Base-by-base conservation (phyloP, 2,329 filamentous ascomycete genomes). In the Byssoonygena ceratinophila region DNA sequence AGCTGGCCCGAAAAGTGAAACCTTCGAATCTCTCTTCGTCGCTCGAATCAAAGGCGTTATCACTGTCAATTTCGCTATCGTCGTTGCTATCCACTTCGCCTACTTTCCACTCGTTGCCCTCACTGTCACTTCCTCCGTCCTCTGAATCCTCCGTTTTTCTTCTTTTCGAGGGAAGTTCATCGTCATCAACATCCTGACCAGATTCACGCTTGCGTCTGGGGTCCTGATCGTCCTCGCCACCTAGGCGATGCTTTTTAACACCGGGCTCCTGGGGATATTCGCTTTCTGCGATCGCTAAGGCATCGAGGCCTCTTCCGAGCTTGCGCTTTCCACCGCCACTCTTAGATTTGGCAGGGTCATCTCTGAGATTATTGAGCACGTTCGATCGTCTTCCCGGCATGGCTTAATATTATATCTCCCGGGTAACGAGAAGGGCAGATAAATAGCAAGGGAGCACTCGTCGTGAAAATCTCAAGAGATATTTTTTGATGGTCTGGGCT, bases 11-110 rank as follows among this genome's bases (percentile, higher is more conserved):
- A 62, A 85, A 85, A 3, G 78, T 79, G 61, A 84, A 94, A 9
- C 82, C 86, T 58, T 88, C 81, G 59, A 94, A 94, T 57, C 77
- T 79, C 64, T 94, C 90, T 62, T 92, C 83, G 62, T 95, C 90
- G 61, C 87, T 92, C 58, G 87, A 83, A 2, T 88, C 87, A 74
- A 95, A 88, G 1, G 91, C 90, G 62, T 94, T 87, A 64, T 86
- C 83, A 59, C 80, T 84, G 64, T 86, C 82, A 52, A 87, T 72
- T 56, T 84, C 81, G 51, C 78, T 81, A 60, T 86, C 83, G 56
- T 84, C 77, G 50, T 84, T 81, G 41, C 77, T 79, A 46, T 77
- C 79, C 20, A 83, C 80, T 45, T 81, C 73, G 23, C 90, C 89
- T 47, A 94, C 74, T 46, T 78, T 83, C 88, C 88, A 95, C 63